Evolutionary conservation across 192 early-diverging fungal species (phyloP).

Genomic region (Mortierella claussenii): DNA sequence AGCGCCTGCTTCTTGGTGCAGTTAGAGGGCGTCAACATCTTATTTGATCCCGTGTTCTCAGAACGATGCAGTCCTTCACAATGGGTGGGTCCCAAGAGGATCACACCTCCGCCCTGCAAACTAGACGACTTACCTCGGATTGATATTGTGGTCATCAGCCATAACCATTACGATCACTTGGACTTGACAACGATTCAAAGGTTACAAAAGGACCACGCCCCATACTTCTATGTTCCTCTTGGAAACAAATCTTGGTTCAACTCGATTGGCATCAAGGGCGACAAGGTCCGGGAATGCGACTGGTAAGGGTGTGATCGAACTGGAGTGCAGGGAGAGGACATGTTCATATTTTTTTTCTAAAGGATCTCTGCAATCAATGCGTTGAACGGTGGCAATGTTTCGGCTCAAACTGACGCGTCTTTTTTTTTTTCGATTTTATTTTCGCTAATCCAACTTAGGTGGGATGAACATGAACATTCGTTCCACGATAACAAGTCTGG

Average conservation of each 20-base stretch:
- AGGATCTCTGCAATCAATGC: too few species aligned
- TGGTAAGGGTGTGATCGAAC: conserved; percentile 68
- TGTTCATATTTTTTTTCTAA: too few species aligned
- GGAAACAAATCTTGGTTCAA: conserved; percentile 78
- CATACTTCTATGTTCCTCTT: conserved; percentile 79
- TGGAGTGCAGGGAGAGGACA: not conserved
- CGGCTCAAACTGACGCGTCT: too few species aligned
- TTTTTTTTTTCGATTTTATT: not conserved
- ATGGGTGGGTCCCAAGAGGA: conserved; percentile 74
- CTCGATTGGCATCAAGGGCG: conserved; percentile 59
- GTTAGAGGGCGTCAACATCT: conserved; percentile 71
- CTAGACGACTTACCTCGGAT: conserved; percentile 73
- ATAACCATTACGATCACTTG: conserved; percentile 93
- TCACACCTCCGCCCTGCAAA: conserved; percentile 70
- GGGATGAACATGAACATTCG: conserved; percentile 36
- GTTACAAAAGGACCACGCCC: conserved; percentile 59
- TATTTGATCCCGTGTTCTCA: conserved; percentile 83
- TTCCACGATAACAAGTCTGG: conserved; percentile 28
- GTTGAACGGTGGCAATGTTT: not conserved
- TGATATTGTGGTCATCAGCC: conserved; percentile 81
- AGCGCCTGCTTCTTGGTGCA: conserved; percentile 74
- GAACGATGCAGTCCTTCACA: conserved; percentile 77
- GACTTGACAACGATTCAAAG: conserved; percentile 73
- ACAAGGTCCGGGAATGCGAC: conserved; percentile 73
- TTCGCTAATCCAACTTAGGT: conserved; percentile 7